Conservation (phyloP, 164 flowering plant genomes). For the Stephania cephalantha region DNA sequence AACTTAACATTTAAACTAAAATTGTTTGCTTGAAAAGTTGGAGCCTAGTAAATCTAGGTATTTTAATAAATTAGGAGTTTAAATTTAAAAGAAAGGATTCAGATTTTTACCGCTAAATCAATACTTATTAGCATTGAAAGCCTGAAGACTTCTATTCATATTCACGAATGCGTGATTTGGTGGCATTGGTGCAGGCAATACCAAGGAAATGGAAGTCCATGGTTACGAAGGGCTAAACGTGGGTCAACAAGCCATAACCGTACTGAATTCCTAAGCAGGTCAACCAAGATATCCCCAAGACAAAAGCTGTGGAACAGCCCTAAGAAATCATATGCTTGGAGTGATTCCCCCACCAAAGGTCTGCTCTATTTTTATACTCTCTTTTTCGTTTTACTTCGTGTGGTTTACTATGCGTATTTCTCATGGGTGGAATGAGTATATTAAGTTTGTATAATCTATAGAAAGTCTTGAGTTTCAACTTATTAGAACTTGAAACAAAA, state of each 20-base stretch:
- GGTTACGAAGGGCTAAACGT: conserved; percentile 21
- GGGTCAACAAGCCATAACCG: conserved; percentile 25
- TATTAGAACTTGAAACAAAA: background rate
- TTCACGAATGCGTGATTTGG: background rate
- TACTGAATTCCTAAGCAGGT: conserved; percentile 63
- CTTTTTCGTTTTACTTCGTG: background rate
- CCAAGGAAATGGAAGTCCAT: conserved; percentile 23
- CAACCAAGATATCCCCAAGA: conserved; percentile 25
- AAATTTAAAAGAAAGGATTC: too few species aligned
- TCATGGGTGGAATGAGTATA: too few species aligned
- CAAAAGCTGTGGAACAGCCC: conserved; percentile 33
- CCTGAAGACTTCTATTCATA: background rate
- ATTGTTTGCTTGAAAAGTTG: background rate
- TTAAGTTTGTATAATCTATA: background rate
- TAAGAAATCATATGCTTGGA: conserved; percentile 23
- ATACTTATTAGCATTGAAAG: background rate
- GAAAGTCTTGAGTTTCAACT: background rate
- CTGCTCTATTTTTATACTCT: conserved; percentile 7
- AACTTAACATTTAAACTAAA: background rate
- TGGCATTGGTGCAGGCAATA: conserved; percentile 24
- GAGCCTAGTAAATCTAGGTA: background rate
- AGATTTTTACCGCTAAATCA: background rate
- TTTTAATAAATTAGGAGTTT: background rate
- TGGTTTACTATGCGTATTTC: background rate
- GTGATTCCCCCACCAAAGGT: conserved; percentile 53